A percentile compares a stretch with the other conserved stretches of the same genome.
These are phyloP conservation scores for Laguncularia racemosa DNA, from an alignment of 345 rosid species.

Conservation along the genomic window DNA sequence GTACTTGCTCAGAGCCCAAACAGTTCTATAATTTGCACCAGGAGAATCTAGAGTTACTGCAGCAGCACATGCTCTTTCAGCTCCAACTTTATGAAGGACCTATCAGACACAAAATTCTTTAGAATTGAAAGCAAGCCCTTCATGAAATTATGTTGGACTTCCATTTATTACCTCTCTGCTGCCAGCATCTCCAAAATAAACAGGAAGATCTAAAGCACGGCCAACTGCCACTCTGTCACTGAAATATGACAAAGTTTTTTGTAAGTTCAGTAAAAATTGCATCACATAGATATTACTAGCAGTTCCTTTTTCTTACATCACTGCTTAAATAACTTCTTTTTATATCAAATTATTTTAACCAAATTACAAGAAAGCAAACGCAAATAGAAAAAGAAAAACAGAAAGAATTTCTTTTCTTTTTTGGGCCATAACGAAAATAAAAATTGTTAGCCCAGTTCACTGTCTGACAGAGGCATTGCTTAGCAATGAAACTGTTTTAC, in stretches of 20 bases:
- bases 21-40: constrained; percentile 98
- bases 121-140: not conserved
- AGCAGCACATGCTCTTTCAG: constrained; percentile 95
- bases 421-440: too few relatives aligned
- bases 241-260: constrained; percentile 17
- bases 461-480: too few relatives aligned
- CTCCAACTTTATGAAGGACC: constrained; percentile 98
- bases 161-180: constrained; percentile 87
- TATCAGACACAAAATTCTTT: constrained; percentile 16
- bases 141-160: not conserved
- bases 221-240: constrained; percentile 95
- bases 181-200: constrained; percentile 96
- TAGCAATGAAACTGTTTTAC: too few relatives aligned
- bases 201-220: constrained; percentile 95
- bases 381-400: too few relatives aligned
- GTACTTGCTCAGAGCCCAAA: constrained; percentile 97
- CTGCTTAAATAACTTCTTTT: too few relatives aligned
- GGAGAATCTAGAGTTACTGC: constrained; percentile 93
- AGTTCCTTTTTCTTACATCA: too few relatives aligned
- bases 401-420: too few relatives aligned
- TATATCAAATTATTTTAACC: too few relatives aligned
- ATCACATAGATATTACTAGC: not conserved
- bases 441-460: too few relatives aligned
- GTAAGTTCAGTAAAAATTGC: not conserved
- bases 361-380: too few relatives aligned